A percentile compares a stretch with the other conserved stretches of the same genome.
Evolutionary conservation across 2,329 filamentous ascomycete species (phyloP).

Genomic region (Phialophora macrospora): DNA sequence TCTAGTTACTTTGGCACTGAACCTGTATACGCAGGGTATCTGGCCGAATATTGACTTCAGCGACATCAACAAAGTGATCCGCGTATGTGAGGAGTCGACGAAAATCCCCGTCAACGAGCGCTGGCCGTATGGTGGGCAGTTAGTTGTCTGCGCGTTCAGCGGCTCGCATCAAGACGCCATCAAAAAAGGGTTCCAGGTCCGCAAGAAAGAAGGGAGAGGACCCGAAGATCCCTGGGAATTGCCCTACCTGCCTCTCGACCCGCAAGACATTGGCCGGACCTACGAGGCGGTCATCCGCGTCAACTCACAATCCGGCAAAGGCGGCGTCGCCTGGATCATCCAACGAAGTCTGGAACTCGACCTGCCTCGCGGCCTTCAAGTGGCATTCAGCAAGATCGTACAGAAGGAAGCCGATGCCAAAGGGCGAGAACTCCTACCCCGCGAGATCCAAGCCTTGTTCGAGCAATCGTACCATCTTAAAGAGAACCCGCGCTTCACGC

Average conservation of each 20-base stretch:
- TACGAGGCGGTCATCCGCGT: conserved; percentile 98
- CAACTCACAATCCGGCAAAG: conserved; percentile 95
- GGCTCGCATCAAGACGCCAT: conserved; percentile 95
- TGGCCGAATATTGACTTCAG: conserved; percentile 88
- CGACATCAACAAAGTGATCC: conserved; percentile 82
- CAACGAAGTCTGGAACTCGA: conserved; percentile 87
- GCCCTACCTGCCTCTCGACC: conserved; percentile 91
- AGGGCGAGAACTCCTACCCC: conserved; percentile 80
- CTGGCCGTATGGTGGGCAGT: conserved; percentile 85
- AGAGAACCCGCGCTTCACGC: conserved; percentile 79
- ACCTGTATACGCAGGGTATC: conserved; percentile 93
- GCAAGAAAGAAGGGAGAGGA: conserved; percentile 64
- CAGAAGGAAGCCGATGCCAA: conserved; percentile 79
- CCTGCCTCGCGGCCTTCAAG: conserved; percentile 86
- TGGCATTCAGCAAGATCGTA: conserved; percentile 87
- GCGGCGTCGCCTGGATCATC: conserved; percentile 92
- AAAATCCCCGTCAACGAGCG: conserved; percentile 92
- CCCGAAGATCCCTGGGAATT: conserved; percentile 77
- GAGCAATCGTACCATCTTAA: conserved; percentile 84
- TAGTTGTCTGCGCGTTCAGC: conserved; percentile 91
- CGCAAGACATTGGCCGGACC: conserved; percentile 89
- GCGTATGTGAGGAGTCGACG: conserved; percentile 87
- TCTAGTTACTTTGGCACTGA: conserved; percentile 86
- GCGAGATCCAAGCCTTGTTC: conserved; percentile 87
- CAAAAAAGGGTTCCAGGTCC: conserved; percentile 78